Percentiles rank a stretch among this genome's conserved stretches.
phyloP scores from a whole-genome alignment of 1,284 basidiomycete genomes.

The Pterulicium gracile region DNA sequence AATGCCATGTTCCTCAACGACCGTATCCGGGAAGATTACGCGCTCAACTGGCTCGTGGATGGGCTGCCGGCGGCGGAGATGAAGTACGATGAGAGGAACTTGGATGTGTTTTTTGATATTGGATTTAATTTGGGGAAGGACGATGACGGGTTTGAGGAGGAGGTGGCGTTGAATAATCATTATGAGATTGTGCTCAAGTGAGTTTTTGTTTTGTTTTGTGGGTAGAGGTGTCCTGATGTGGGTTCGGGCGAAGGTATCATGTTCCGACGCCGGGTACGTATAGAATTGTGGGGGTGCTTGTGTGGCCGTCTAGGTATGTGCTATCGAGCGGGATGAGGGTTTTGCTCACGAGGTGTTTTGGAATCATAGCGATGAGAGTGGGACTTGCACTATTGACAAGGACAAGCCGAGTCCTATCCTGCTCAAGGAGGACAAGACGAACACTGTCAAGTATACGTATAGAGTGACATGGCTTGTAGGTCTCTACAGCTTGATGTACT shows the following conservation, averaged over 20 bases:
- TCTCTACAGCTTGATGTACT: constrained; percentile 7
- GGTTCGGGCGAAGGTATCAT: constrained; percentile 59
- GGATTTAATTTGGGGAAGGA: constrained; percentile 75
- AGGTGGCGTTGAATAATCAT: constrained; percentile 83
- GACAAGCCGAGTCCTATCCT: constrained; percentile 30
- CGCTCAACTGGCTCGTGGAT: constrained; percentile 91
- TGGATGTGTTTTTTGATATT: constrained; percentile 85
- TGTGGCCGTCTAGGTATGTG: constrained; percentile 75
- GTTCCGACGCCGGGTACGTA: constrained; percentile 54
- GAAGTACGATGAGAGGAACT: constrained; percentile 69
- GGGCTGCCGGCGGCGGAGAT: constrained; percentile 91
- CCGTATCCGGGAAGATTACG: constrained; percentile 87
- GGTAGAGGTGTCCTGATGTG: neutral
- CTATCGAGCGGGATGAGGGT: too few species aligned
- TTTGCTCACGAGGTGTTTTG: too few species aligned
- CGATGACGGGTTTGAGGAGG: constrained; percentile 38
- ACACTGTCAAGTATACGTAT: constrained; percentile 84
- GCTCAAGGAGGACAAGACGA: constrained; percentile 52
- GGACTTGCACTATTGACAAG: constrained; percentile 29
- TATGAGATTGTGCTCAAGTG: constrained; percentile 78
- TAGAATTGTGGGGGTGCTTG: constrained; percentile 85
- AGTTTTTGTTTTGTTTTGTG: constrained; percentile 12
- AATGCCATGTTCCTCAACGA: constrained; percentile 88
- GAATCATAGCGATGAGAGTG: constrained; percentile 46
- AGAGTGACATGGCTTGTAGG: constrained; percentile 78